Evolutionary conservation across 495 filamentous ascomycete species (phyloP).

Genomic region (Thermothielavioides terrestris): DNA sequence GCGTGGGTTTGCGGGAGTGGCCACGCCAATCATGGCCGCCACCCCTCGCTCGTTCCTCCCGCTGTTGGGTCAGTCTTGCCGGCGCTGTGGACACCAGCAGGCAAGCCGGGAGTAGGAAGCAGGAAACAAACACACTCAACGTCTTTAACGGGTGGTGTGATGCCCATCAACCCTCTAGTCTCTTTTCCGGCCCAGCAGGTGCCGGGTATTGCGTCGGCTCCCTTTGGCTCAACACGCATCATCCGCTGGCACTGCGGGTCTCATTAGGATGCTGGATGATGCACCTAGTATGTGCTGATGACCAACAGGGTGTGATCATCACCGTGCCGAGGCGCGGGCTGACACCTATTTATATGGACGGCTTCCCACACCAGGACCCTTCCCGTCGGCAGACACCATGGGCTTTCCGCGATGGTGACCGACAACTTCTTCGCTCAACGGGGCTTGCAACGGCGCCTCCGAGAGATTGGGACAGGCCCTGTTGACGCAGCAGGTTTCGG

Average conservation of each 20-base stretch:
- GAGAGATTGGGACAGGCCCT: background rate
- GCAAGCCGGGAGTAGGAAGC: no score
- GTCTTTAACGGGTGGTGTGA: conserved; percentile 1
- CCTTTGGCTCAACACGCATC: background rate
- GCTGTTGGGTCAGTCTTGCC: background rate
- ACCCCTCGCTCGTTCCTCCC: background rate
- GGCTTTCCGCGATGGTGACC: no score
- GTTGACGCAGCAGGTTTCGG: background rate
- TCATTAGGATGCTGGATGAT: conserved; percentile 4
- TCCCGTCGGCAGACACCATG: conserved; percentile 3
- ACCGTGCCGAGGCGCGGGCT: background rate
- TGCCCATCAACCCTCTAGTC: background rate
- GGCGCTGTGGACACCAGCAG: no score
- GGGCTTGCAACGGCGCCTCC: conserved; percentile 1
- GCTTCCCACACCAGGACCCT: background rate
- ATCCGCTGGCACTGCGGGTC: conserved; percentile 3
- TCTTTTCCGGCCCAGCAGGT: conserved; percentile 4
- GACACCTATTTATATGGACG: background rate
- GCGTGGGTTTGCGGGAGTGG: conserved; percentile 1
- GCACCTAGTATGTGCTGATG: conserved; percentile 3
- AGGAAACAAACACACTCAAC: conserved; percentile 4
- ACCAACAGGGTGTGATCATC: conserved; percentile 7
- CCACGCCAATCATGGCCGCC: background rate
- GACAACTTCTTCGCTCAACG: background rate
- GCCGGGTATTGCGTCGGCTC: conserved; percentile 2